These are phyloP conservation scores for Gossypium schwendimanii DNA, from an alignment of 441 rosid species.

Conservation along the genomic window DNA sequence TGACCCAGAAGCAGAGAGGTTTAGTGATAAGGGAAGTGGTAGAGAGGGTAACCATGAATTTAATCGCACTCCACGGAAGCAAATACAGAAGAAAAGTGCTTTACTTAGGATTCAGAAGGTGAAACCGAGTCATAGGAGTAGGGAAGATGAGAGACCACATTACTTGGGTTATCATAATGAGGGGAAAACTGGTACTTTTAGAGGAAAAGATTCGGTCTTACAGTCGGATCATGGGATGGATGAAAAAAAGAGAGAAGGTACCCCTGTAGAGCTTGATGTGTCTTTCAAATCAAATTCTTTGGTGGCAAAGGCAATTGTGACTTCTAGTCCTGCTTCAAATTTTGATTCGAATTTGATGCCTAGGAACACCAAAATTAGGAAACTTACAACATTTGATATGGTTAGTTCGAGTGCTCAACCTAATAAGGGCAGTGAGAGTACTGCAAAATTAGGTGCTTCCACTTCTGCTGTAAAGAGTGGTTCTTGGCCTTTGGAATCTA, in stretches of 20 bases:
- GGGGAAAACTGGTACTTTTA: slow-evolving; percentile 34
- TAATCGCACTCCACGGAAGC: slow-evolving; percentile 50
- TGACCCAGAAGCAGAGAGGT: slow-evolving; percentile 36
- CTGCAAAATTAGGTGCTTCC: slow-evolving; percentile 22
- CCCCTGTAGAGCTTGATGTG: slow-evolving; percentile 74
- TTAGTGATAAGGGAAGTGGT: slow-evolving; percentile 35
- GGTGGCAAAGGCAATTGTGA: slow-evolving; percentile 64
- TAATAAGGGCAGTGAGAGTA: slow-evolving; percentile 22
- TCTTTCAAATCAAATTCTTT: slow-evolving; percentile 69
- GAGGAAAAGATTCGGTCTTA: slow-evolving; percentile 43
- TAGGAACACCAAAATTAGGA: slow-evolving; percentile 49
- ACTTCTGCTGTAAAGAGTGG: slow-evolving; percentile 20
- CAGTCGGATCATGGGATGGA: slow-evolving; percentile 28
- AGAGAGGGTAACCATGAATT: slow-evolving; percentile 46
- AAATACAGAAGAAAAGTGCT: slow-evolving; percentile 73
- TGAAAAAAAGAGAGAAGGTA: slow-evolving; percentile 44
- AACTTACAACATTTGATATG: slow-evolving; percentile 26
- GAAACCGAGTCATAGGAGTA: slow-evolving; percentile 39
- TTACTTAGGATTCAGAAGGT: slow-evolving; percentile 67
- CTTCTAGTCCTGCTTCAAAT: slow-evolving; percentile 28
- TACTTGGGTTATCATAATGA: slow-evolving; percentile 32
- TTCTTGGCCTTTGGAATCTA: slow-evolving; percentile 28
- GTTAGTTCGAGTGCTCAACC: slow-evolving; percentile 23
- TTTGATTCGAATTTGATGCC: slow-evolving; percentile 32
- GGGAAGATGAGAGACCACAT: slow-evolving; percentile 43